Evolutionary conservation across 1,284 basidiomycete genomes (phyloP).

Genomic region (Sparassis latifolia): DNA sequence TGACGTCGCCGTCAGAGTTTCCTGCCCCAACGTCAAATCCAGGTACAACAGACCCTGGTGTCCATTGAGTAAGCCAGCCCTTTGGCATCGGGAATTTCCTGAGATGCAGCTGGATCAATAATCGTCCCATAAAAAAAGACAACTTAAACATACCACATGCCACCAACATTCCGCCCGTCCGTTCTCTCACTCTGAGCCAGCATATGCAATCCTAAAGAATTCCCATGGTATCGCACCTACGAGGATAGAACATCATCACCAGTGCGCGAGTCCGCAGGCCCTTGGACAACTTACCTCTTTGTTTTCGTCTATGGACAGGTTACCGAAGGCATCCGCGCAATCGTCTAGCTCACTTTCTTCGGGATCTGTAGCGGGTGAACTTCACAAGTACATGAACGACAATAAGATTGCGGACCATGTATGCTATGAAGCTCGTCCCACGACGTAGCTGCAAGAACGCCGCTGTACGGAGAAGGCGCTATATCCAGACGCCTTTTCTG

Average conservation of each 20-base stretch:
- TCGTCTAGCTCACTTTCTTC: conserved; percentile 26
- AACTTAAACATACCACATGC: conserved; percentile 54
- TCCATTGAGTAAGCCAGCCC: conserved; percentile 12
- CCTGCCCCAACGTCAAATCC: conserved; percentile 19
- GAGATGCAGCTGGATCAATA: neutral
- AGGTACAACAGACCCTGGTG: neutral
- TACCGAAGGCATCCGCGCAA: conserved; percentile 59
- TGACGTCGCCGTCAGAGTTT: conserved; percentile 31
- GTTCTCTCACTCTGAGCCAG: conserved; percentile 57
- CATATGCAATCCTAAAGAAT: conserved; percentile 69
- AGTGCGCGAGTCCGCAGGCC: neutral
- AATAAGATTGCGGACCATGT: neutral
- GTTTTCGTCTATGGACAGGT: conserved; percentile 77
- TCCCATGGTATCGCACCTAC: conserved; percentile 74
- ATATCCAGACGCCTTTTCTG: neutral
- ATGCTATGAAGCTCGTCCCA: conserved; percentile 6
- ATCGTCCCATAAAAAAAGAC: neutral
- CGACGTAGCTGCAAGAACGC: too few relatives aligned
- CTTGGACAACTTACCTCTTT: conserved; percentile 37
- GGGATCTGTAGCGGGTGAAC: too few relatives aligned
- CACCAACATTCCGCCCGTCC: conserved; percentile 56
- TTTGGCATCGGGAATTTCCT: conserved; percentile 73
- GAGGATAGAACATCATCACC: neutral
- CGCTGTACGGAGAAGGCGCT: neutral
- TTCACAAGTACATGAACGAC: too few relatives aligned